Percentiles rank a stretch among this genome's conserved stretches.
These are phyloP conservation scores for Penicillium sp. DNA, from an alignment of 2,329 filamentous ascomycete species.

Conservation along the genomic window DNA sequence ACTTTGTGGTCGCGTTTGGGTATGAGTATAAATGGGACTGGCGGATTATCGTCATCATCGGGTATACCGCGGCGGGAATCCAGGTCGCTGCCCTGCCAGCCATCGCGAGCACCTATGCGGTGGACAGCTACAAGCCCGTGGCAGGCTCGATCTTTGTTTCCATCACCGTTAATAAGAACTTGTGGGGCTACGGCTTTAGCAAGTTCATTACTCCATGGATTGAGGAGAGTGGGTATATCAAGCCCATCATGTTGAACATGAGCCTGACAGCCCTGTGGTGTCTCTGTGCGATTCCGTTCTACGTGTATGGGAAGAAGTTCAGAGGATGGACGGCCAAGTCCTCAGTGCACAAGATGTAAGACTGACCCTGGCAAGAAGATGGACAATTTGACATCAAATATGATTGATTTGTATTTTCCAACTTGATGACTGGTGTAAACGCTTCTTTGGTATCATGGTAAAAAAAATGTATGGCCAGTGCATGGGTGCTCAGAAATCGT, in stretches of 20 bases:
- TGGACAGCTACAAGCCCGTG: slow-evolving; percentile 67
- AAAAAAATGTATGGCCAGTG: slow-evolving; percentile 10
- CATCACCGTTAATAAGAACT: slow-evolving; percentile 65
- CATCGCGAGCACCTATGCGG: slow-evolving; percentile 60
- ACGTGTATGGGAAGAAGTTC: slow-evolving; percentile 61
- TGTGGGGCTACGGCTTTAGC: slow-evolving; percentile 63
- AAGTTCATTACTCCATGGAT: slow-evolving; percentile 60
- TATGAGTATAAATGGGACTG: slow-evolving; percentile 57
- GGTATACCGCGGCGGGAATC: slow-evolving; percentile 58
- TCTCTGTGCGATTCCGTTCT: slow-evolving; percentile 58
- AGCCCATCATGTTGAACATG: slow-evolving; percentile 64
- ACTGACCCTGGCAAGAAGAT: not conserved
- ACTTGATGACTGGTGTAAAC: not conserved
- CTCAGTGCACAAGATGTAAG: slow-evolving; percentile 57
- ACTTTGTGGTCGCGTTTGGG: slow-evolving; percentile 58
- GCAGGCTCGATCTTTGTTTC: slow-evolving; percentile 62
- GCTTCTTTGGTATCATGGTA: slow-evolving; percentile 24
- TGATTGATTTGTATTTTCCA: not conserved
- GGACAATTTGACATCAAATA: not conserved
- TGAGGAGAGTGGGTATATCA: slow-evolving; percentile 53
- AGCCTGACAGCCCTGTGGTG: slow-evolving; percentile 57
- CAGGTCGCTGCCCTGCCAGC: slow-evolving; percentile 63
- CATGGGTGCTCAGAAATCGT: slow-evolving; percentile 37
- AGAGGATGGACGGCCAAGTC: slow-evolving; percentile 58
- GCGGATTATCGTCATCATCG: slow-evolving; percentile 59